Evolutionary conservation across 2,329 filamentous ascomycete species (phyloP), one percentile per base, ranked within the genome.

Genomic region (Truncatella angustata): DNA sequence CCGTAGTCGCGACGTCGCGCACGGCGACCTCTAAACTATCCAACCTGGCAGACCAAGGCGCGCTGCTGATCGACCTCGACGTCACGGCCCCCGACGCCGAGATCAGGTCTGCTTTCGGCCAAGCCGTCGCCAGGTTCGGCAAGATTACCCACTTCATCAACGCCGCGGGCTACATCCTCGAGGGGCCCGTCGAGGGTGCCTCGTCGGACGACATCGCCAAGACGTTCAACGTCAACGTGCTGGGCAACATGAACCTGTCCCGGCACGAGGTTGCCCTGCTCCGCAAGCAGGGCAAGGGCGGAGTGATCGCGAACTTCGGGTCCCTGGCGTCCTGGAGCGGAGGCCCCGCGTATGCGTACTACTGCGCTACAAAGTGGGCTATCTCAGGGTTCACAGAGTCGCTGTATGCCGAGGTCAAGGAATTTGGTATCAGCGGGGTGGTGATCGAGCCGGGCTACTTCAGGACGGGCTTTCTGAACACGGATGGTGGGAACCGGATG

Each of bases 401-500:
- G 6, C 55, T 75, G 21, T 58, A 66, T 26, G 49, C 53, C 10
- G 71, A 75, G 50, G 58, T 71, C 5, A 60, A 58, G 54, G 16
- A 67, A 3, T 70, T 72, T 23, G 68, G 71, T 0, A 66, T 77
- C 53, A 66, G 76, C 45, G 67, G 66, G 56, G 67, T 66, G 0
- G 60, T 70, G 1, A 64, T 82, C 3, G 78, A 80, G 54, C 78
- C 79, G 0, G 80, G 79, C 0, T 77, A 77, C 52, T 82, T 82
- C 60, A 73, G 79, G 2, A 82, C 78, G 0, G 65, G 61, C 0
- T 76, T 83, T 46, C 68, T 82, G 6, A 70, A 73, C 49, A 54
- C 63, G 0, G 70, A 66, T 0, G 65, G 61, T 1, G 61, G 56
- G 40, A 64, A 64, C 52, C 57, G 61, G 10, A 48, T 62, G 7